Conservation (phyloP, 805 yeast genomes). For the Yarrowia bubula region DNA sequence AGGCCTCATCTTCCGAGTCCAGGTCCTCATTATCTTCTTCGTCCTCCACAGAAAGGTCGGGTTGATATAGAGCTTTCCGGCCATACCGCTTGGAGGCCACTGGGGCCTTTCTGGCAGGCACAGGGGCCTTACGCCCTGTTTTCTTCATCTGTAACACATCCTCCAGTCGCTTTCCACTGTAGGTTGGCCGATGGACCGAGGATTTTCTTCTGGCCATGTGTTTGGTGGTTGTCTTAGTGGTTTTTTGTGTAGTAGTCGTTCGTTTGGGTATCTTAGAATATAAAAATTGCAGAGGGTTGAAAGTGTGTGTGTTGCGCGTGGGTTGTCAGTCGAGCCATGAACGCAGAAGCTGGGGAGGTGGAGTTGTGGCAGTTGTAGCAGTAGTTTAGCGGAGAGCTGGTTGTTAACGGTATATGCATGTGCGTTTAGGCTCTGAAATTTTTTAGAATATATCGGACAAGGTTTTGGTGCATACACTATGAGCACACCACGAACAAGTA, state of each 20-base stretch:
- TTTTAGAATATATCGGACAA: conserved; percentile 22
- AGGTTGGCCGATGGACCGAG: conserved; percentile 26
- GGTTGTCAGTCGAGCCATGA: conserved; percentile 10
- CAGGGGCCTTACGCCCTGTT: conserved; percentile 12
- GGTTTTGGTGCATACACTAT: not conserved
- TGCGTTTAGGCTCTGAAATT: conserved; percentile 25
- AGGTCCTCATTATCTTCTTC: not conserved
- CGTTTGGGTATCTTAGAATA: conserved; percentile 2
- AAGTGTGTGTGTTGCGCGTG: conserved; percentile 10
- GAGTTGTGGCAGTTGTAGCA: too few species aligned
- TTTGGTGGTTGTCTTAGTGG: not conserved
- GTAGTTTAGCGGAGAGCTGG: too few species aligned
- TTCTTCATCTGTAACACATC: conserved; percentile 22
- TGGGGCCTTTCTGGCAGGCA: conserved; percentile 5
- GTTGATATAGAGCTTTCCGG: conserved; percentile 7
- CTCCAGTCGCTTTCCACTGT: conserved; percentile 17
- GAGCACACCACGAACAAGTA: too few species aligned
- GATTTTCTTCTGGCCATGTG: conserved; percentile 25
- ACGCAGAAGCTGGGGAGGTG: conserved; percentile 4
- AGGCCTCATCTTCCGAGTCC: conserved; percentile 26
- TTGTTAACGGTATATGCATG: not conserved
- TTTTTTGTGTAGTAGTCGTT: not conserved
- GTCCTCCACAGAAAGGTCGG: not conserved
- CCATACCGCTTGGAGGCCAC: conserved; percentile 19
- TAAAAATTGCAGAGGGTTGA: conserved; percentile 18